Evolutionary conservation across 192 early-diverging fungal genomes (phyloP).

Genomic region (Podila verticillata): DNA sequence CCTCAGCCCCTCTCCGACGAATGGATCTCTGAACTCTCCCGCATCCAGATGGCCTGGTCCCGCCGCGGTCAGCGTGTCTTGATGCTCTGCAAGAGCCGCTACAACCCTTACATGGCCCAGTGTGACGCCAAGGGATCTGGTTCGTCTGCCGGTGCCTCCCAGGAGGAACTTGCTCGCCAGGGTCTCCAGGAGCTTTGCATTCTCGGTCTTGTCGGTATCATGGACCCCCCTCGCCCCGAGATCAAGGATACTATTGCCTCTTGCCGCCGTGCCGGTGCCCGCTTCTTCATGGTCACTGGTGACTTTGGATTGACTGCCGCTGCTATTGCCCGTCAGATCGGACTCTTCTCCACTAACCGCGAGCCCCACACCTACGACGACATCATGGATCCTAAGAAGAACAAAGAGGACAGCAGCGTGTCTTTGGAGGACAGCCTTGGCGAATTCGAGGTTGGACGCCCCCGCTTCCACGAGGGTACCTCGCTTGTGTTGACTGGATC

Average conservation of each 20-base stretch:
- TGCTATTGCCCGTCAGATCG: conserved; percentile 81
- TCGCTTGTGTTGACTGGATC: conserved; percentile 74
- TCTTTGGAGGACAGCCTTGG: conserved; percentile 8
- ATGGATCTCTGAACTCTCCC: conserved; percentile 48
- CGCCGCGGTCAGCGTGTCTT: conserved; percentile 68
- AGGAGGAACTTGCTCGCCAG: conserved; percentile 42
- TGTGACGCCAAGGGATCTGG: background rate
- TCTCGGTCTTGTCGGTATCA: conserved; percentile 83
- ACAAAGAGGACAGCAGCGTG: conserved; percentile 24
- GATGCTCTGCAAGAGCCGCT: conserved; percentile 48
- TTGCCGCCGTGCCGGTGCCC: conserved; percentile 73
- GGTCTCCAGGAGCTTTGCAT: conserved; percentile 65
- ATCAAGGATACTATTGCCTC: conserved; percentile 69
- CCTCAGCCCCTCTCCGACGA: conserved; percentile 53
- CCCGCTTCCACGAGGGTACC: conserved; percentile 23
- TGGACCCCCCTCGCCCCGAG: conserved; percentile 87
- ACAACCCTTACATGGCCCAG: conserved; percentile 17
- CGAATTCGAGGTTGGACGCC: conserved; percentile 25
- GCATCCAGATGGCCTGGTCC: conserved; percentile 66
- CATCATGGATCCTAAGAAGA: conserved; percentile 31
- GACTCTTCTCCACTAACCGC: conserved; percentile 64
- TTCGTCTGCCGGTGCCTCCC: background rate
- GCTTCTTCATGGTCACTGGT: conserved; percentile 91
- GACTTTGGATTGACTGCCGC: conserved; percentile 84
- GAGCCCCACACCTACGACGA: conserved; percentile 50